phyloP scores from a whole-genome alignment of 441 rosid species.

The Mallotus japonicus region DNA sequence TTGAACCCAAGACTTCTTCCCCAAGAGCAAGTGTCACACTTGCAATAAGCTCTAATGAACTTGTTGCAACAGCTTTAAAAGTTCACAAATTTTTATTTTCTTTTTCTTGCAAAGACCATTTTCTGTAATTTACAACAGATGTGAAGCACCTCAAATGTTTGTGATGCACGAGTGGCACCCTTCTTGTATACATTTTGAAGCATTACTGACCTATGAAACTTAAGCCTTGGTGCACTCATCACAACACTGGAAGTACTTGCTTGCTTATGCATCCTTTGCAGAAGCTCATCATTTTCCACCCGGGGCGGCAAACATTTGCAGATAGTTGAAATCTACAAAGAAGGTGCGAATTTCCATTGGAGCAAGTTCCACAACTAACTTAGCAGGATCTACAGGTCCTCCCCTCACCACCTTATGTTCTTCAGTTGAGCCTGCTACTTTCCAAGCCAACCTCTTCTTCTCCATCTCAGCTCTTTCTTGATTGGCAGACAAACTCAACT shows the following conservation, averaged over 20 bases:
- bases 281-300: conserved; percentile 17
- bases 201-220: neutral
- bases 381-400: conserved; percentile 46
- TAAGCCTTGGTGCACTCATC: neutral
- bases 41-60: too few species aligned
- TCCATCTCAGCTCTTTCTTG: conserved; percentile 75
- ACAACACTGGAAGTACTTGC: too few species aligned
- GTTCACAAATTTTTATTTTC: neutral
- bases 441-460: conserved; percentile 72
- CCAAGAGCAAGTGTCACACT: too few species aligned
- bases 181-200: neutral
- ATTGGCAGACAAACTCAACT: conserved; percentile 73
- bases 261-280: neutral
- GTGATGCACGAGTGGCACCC: neutral
- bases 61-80: too few species aligned
- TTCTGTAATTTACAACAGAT: neutral
- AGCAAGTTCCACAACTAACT: conserved; percentile 66
- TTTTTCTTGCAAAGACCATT: neutral
- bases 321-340: conserved; percentile 38
- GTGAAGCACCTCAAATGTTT: neutral
- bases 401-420: conserved; percentile 50
- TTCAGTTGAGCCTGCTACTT: conserved; percentile 47
- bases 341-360: conserved; percentile 93
- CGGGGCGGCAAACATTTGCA: conserved; percentile 16
- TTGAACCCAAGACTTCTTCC: too few species aligned